Base-by-base conservation (phyloP, 345 rosid species). In the Bruguiera gymnorhiza region DNA sequence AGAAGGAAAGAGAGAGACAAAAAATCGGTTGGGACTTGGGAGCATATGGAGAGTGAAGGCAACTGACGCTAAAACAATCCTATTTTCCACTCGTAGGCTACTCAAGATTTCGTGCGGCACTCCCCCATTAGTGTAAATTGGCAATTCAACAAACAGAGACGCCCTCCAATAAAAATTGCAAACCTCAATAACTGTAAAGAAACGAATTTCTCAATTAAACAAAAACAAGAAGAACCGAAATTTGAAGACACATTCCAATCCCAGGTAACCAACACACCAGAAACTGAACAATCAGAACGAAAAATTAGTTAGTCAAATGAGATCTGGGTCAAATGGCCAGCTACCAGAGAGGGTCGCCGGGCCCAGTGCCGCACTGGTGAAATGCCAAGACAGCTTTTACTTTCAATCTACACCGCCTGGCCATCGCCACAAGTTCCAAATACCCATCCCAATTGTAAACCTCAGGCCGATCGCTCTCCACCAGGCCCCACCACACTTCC, bases 401-500 rank as follows among this genome's bases (percentile, higher is more conserved):
- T 74, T 83, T 83, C 74, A 85, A 78, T 29, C 85, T 86, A 27
- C 59, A 78, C 31, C 69, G 73, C 24, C 58, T 72, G 6, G 82
- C 87, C 76, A 85, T 53, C 27, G 64, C 78, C 71, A 83, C 75
- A 10, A 85, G 73, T 51, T 85, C 87, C 68, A 46, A 30, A 55
- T 83, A 81, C n/a, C 76, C 82, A 52, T 50, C 63, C 89, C 87
- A 85, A 36, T 81, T 67, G 71, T 85, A 85, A 64, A 76, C 79
- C 67, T 76, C 66, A 9, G 89, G 86, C 29, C 62, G 51, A 23
- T 81, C 80, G 63, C 72, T 71, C 80, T 86, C 89, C 63, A 86
- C 86, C 46, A 83, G 39, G n/a, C 89, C 89, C 87, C 89, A 86
- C 85, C 85, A 85, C 1, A 83, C 78, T 54, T 85, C 86, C 79